Base-by-base conservation (phyloP, 306 rosid genomes). In the Begonia masoniana region DNA sequence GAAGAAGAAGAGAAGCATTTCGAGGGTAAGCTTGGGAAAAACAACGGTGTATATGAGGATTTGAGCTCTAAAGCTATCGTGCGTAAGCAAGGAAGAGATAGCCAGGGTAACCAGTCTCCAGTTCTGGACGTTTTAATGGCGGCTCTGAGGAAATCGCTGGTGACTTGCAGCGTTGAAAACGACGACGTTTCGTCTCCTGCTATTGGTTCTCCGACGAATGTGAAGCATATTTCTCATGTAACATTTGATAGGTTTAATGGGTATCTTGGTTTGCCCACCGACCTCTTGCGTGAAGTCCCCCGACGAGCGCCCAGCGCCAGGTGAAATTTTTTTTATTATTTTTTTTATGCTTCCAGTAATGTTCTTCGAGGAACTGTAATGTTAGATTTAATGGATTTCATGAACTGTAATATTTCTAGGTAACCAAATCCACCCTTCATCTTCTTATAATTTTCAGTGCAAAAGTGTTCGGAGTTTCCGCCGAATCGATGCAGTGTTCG, bases 401-500 rank as follows among this genome's bases (percentile, higher is more conserved):
- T 43, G 13, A 43, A 43, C 13, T 6, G 19, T 1, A 17, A 17
- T 9, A 2, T 12, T 9, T 43, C 13, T 12, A 43, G 10, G 1
- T 12, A 43, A 43, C 12, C 3, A 43, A 43, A 80, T 58, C 78
- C 12, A 43, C 6, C 12, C 12, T 9, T 43, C 13, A 64, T 52
- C 47, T 42, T 68, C 68, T 53, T 57, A 1, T 43, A 43, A 6
- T 74, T 51, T 50, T 59, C 77, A 87, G 96, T 35, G 71, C 96
- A 47, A 83, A 51, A 60, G 96, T 87, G 65, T 87, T 83, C 55
- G 96, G 96, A 63, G 96, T 87, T 57, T 87, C 94, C 45, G 83
- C 96, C 8, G 94, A 87, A 56, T 87, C 96, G 17, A 87, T 87
- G 96, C 96, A 87, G 76, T 94, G 83, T 62, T 83, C 94, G 10